These are phyloP conservation scores for Calonectria multiphialidica DNA, from an alignment of 2,329 filamentous ascomycete species.

Conservation along the genomic window DNA sequence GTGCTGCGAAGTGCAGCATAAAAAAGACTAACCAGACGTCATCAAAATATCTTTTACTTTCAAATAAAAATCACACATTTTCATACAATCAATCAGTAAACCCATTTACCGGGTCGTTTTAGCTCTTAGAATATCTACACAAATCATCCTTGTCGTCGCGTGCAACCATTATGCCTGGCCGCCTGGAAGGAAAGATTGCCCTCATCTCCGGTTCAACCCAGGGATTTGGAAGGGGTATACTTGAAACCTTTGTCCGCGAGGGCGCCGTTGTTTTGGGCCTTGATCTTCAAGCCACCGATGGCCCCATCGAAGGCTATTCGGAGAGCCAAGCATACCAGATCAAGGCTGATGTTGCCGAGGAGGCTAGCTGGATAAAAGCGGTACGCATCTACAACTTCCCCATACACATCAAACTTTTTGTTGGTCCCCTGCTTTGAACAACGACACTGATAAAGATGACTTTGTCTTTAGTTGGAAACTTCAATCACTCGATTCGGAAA, in stretches of 20 bases:
- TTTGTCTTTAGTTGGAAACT: constrained; percentile 24
- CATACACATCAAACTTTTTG: too few relatives aligned
- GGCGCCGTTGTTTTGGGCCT: constrained; percentile 21
- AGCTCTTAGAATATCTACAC: neutral
- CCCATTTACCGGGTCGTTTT: too few relatives aligned
- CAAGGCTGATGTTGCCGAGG: constrained; percentile 33
- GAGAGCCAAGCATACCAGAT: constrained; percentile 35
- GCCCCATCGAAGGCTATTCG: constrained; percentile 25
- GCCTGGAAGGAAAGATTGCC: constrained; percentile 30
- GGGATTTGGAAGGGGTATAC: constrained; percentile 27
- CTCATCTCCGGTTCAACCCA: constrained; percentile 25
- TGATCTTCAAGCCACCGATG: constrained; percentile 26
- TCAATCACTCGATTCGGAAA: constrained; percentile 23
- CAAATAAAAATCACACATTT: neutral
- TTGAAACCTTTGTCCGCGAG: constrained; percentile 25
- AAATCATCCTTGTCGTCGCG: too few relatives aligned
- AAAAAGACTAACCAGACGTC: neutral
- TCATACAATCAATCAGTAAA: neutral
- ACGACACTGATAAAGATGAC: neutral
- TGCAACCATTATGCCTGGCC: constrained; percentile 17
- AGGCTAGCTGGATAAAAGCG: constrained; percentile 30
- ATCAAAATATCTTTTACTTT: neutral
- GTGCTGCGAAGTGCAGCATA: neutral
- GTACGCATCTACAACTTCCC: too few relatives aligned
- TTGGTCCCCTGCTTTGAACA: too few relatives aligned